Base-by-base conservation (phyloP, 305 asterid species). In the Fraxinus angustifolia region DNA sequence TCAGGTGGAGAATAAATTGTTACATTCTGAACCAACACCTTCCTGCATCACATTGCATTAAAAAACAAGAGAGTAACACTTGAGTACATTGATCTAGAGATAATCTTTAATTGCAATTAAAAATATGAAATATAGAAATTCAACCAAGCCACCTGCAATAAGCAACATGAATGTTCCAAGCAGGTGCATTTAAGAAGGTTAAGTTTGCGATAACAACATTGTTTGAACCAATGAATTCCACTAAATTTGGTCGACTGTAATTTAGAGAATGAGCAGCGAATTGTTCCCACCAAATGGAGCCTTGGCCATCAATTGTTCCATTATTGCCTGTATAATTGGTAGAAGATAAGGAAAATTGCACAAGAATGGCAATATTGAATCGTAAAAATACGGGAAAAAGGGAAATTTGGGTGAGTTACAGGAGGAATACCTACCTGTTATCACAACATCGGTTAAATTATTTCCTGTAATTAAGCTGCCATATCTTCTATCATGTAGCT, bases 301-400 rank as follows among this genome's bases (percentile, higher is more conserved):
- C 99, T 70, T 94, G 99, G 26, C 99, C 99, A 65, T 96, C 97
- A 40, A 96, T 92, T 48, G 97, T 96, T 78, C 99, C 99, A 81
- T 93, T 94, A 80, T 96, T 93, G 38, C 99, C 99, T 96, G 90
- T 72, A 72, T 16, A 77, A 48, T 71, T 62, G 79, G 76, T 35
- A 58, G 75, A 85, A 42, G 70, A 78, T 38, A 26, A 2, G n/a
- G 34, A 23, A 23, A 60, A 8, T 31, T 23, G 50, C 33, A 38
- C 77, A 38, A 82, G 50, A 35, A 38, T 7, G 35, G 1, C 1
- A 38, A 35, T 2, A 71, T 56, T 2, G 0, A 5, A 62, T 60
- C 2, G 30, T 2, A 19, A 7, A 19, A 21, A 36, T 16, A 42
- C 78, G 36, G 30, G 17, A 26, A 45, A 19, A 38, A 26, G 6